phyloP scores from a whole-genome alignment of 495 filamentous ascomycete species.

The Talaromyces ruber region DNA sequence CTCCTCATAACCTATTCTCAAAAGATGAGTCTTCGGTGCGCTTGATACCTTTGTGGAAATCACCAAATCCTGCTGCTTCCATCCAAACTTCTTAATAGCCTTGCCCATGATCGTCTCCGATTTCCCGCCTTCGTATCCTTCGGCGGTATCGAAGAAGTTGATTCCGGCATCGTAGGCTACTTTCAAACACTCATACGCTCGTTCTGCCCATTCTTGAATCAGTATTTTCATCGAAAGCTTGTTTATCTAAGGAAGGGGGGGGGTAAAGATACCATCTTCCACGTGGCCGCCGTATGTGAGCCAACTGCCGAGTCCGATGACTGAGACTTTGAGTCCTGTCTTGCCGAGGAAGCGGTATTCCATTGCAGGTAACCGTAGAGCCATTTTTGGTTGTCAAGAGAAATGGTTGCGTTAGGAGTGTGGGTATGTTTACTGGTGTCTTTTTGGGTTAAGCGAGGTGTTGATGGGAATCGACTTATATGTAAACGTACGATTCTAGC shows the following conservation, averaged over 20 bases:
- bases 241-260: too few relatives aligned
- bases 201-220: slow-evolving; percentile 29
- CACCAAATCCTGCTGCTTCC: slow-evolving; percentile 77
- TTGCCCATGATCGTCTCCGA: slow-evolving; percentile 68
- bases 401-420: too few relatives aligned
- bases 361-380: slow-evolving; percentile 31
- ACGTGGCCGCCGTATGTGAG: slow-evolving; percentile 74
- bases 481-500: too few relatives aligned
- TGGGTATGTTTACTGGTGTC: too few relatives aligned
- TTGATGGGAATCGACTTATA: too few relatives aligned
- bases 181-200: slow-evolving; percentile 60
- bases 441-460: too few relatives aligned
- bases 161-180: slow-evolving; percentile 67
- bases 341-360: slow-evolving; percentile 67
- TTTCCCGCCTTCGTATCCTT: slow-evolving; percentile 55
- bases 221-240: background rate
- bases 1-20: too few relatives aligned
- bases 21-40: slow-evolving; percentile 5
- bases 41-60: slow-evolving; percentile 64
- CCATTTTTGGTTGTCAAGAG: background rate
- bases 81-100: slow-evolving; percentile 48
- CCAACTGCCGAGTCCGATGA: slow-evolving; percentile 66
- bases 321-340: slow-evolving; percentile 67
- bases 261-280: slow-evolving; percentile 41
- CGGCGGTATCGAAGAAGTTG: slow-evolving; percentile 60